Evolutionary conservation across 768 basidiomycete genomes (phyloP), one percentile per base, ranked within the genome.

Genomic region (Pisolithus albus): DNA sequence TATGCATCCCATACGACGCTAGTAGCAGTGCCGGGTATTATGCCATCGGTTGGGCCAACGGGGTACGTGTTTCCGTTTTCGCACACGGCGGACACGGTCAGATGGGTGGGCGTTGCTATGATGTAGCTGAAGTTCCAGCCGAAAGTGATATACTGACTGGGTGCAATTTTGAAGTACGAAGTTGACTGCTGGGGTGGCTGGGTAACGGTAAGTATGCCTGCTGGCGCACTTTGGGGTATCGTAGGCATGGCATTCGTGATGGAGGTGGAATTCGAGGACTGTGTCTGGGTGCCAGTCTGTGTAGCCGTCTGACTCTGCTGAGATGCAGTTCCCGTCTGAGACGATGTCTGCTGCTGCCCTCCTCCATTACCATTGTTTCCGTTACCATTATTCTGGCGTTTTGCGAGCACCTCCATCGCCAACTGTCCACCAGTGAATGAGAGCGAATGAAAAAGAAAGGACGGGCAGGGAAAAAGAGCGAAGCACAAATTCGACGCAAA

Each of bases 21-120:
- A 6, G 88, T 88, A 32, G 84, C 82, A 0, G 79, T 81, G 0
- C 87, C 92, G 1, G 80, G 73, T 4, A 92, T 79, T 26, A 83
- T 68, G 2, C 88, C 85, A 59, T 85, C 73, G 5, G 84, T 81
- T 7, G 88, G 84, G 2, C 89, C 91, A 8, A 95, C 88, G 15
- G 89, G 80, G 65, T 92, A 97, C 1, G 91, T 93, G 68, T 88
- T 89, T 3, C 88, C 88, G 62, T 94, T 93, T 13, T 83, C 82
- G 67, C 88, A 87, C 41, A 84, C 76, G 26, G 92, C 92, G 37
- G 81, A 81, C 54, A 95, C 75, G 13, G 92, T 94, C 53, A 95
- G 77, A 57, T 75, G 75, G 3, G 82, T 79, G 0, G 92, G 92
- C 0, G 79, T 83, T 39, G 74, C 78, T 57, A 86, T 70, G 39